Percentiles rank a stretch among this genome's conserved stretches.
phyloP scores from a whole-genome alignment of 352 stramenopile species.

The Phytophthora multivora region DNA sequence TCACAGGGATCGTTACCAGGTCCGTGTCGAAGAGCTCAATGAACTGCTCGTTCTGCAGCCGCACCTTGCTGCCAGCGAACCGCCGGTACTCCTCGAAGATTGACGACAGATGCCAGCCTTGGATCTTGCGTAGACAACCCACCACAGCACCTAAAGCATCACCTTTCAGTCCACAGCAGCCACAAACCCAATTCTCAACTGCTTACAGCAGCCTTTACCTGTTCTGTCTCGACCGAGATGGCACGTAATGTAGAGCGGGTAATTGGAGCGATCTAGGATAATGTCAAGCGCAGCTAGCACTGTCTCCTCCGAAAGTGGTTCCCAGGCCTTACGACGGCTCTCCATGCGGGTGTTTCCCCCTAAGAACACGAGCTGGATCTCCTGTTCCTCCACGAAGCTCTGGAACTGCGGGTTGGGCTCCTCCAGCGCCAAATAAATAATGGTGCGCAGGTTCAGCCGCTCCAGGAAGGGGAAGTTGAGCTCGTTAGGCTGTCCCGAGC shows the following conservation, averaged over 20 bases:
- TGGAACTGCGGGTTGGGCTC: slow-evolving; percentile 90
- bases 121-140: slow-evolving; percentile 91
- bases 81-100: slow-evolving; percentile 94
- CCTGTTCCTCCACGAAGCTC: slow-evolving; percentile 91
- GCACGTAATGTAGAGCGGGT: slow-evolving; percentile 92
- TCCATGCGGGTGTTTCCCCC: slow-evolving; percentile 90
- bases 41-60: slow-evolving; percentile 94
- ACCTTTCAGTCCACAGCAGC: background rate
- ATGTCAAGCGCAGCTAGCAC: slow-evolving; percentile 90
- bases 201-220: slow-evolving; percentile 39
- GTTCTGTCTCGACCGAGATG: slow-evolving; percentile 90
- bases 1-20: slow-evolving; percentile 84
- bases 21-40: slow-evolving; percentile 96
- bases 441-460: slow-evolving; percentile 88
- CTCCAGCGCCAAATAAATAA: slow-evolving; percentile 92
- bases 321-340: slow-evolving; percentile 86
- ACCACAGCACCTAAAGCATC: slow-evolving; percentile 74
- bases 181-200: background rate
- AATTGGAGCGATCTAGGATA: slow-evolving; percentile 89
- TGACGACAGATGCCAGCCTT: slow-evolving; percentile 92
- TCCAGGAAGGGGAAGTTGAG: slow-evolving; percentile 94
- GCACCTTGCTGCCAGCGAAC: slow-evolving; percentile 90
- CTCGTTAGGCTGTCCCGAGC: slow-evolving; percentile 90
- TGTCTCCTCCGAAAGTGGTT: slow-evolving; percentile 88
- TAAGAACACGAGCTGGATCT: slow-evolving; percentile 88